A percentile compares a stretch with the other conserved stretches of the same genome.
phyloP scores from a whole-genome alignment of 805 yeast genomes.

The Ogataea nonfermentans region DNA sequence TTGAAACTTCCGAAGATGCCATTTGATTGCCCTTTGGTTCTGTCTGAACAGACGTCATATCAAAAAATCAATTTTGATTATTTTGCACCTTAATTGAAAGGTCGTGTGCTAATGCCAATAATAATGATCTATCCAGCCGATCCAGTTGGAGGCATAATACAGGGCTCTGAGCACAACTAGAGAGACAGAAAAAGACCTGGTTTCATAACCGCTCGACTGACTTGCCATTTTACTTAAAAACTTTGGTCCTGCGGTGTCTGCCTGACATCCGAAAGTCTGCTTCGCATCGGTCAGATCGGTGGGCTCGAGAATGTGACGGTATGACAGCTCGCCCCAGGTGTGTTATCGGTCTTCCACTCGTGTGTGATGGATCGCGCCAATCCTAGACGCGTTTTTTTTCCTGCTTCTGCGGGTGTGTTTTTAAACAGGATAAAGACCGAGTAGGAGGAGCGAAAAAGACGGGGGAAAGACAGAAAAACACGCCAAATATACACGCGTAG shows the following conservation, averaged over 20 bases:
- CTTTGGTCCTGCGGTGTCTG: too few relatives aligned
- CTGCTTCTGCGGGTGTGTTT: slow-evolving; percentile 6
- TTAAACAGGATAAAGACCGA: neutral
- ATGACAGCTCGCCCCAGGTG: slow-evolving; percentile 3
- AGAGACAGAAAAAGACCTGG: too few relatives aligned
- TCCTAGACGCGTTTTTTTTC: slow-evolving; percentile 7
- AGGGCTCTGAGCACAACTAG: too few relatives aligned
- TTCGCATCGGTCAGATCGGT: slow-evolving; percentile 9
- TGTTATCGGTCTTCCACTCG: slow-evolving; percentile 8
- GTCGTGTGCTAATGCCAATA: slow-evolving; percentile 2
- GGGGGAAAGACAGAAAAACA: neutral
- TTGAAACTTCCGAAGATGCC: slow-evolving; percentile 8
- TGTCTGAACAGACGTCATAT: slow-evolving; percentile 5
- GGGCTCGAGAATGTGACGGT: neutral
- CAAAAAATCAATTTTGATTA: slow-evolving; percentile 1
- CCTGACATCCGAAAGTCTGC: too few relatives aligned
- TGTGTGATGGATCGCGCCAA: slow-evolving; percentile 9
- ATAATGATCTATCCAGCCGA: neutral
- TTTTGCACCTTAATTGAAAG: neutral
- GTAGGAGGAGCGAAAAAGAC: neutral
- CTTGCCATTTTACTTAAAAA: too few relatives aligned
- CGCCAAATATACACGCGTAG: too few relatives aligned
- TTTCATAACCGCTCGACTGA: too few relatives aligned
- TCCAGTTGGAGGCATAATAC: too few relatives aligned
- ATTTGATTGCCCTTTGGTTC: slow-evolving; percentile 11